A percentile compares a stretch with the other conserved stretches of the same genome.
phyloP scores from a whole-genome alignment of 2,329 filamentous ascomycete species.

The Colletotrichum sp. region DNA sequence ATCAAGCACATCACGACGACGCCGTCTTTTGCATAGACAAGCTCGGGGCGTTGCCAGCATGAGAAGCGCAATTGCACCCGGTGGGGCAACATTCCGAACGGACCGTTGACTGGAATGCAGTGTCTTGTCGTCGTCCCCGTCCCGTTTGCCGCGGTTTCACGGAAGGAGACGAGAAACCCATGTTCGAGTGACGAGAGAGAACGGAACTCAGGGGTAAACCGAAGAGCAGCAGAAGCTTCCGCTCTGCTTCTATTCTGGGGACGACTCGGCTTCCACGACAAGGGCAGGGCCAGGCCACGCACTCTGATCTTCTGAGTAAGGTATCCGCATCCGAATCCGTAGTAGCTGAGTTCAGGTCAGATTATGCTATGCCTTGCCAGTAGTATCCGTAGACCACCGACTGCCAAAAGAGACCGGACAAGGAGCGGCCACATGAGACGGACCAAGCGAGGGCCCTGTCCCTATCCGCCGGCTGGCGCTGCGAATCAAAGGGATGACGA shows the following conservation, averaged over 20 bases:
- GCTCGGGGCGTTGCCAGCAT: neutral
- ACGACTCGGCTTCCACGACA: neutral
- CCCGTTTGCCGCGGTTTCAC: conserved; percentile 14
- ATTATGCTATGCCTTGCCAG: neutral
- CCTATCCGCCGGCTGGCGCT: conserved; percentile 8
- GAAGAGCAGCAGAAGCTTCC: neutral
- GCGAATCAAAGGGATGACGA: conserved; percentile 13
- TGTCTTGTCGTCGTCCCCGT: conserved; percentile 1
- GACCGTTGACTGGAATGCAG: neutral
- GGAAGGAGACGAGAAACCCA: conserved; percentile 1
- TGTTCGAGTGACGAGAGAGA: neutral
- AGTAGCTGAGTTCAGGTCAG: neutral
- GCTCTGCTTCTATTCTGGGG: conserved; percentile 11
- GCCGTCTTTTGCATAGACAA: neutral
- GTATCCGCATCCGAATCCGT: neutral
- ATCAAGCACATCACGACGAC: neutral
- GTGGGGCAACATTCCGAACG: neutral
- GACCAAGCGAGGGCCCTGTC: conserved; percentile 1
- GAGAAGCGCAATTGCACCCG: neutral
- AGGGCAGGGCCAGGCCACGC: neutral
- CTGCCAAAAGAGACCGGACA: neutral
- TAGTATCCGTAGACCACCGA: neutral
- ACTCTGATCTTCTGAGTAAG: neutral
- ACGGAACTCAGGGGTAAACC: neutral
- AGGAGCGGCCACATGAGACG: neutral